A percentile compares a stretch with the other conserved stretches of the same genome.
phyloP scores from a whole-genome alignment of 129 eudicot genomes.

The Ambrosia trifida region DNA sequence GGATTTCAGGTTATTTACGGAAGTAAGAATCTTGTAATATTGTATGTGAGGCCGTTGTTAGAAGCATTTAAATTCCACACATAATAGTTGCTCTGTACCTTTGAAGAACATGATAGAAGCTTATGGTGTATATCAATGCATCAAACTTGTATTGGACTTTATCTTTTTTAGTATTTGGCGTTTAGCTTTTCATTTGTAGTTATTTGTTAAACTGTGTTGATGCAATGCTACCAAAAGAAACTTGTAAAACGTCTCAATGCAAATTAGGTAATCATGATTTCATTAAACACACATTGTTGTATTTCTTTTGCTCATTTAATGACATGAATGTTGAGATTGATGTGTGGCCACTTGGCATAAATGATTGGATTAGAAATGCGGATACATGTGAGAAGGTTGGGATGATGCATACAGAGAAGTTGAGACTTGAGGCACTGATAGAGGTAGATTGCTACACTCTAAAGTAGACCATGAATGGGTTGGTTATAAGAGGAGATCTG shows the following conservation, averaged over 20 bases:
- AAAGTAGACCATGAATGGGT: constrained; percentile 6
- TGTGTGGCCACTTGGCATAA: constrained; percentile 3
- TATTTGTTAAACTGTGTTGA: constrained; percentile 11
- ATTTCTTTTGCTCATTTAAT: constrained; percentile 9
- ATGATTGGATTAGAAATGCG: constrained; percentile 2
- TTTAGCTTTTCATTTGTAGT: constrained; percentile 1
- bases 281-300: not conserved
- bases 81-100: not conserved
- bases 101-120: constrained; percentile 5
- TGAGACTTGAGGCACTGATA: not conserved
- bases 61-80: not conserved
- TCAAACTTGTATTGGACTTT: constrained; percentile 6
- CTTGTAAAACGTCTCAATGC: not conserved
- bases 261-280: constrained; percentile 15
- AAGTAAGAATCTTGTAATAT: not conserved
- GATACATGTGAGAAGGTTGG: constrained; percentile 7
- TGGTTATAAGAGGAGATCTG: constrained; percentile 2
- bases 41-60: not conserved
- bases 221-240: not conserved
- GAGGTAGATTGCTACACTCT: constrained; percentile 21
- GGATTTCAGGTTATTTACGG: constrained; percentile 6
- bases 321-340: constrained; percentile 14
- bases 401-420: constrained; percentile 9
- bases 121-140: constrained; percentile 9
- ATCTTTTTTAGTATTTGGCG: not conserved